Evolutionary conservation across 2,329 filamentous ascomycete genomes (phyloP), one percentile per base, ranked within the genome.

Genomic region (Harringtonia lauricola): DNA sequence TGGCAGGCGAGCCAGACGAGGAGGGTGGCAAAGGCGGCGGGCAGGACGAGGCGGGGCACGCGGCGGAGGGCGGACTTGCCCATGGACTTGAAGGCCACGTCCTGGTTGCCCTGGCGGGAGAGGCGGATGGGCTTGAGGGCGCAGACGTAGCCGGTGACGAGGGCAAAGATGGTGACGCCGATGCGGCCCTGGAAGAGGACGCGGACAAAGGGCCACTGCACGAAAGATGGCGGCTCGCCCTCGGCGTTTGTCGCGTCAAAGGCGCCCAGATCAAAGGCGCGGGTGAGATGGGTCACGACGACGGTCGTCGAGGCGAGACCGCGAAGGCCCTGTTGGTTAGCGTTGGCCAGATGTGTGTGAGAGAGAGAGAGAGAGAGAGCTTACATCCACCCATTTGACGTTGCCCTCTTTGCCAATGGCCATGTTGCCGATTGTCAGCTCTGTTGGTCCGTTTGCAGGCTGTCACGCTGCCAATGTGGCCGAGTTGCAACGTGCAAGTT

Each of bases 111-210:
- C 28, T 70, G 62, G 42, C 72, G 68, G 53, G 65, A 71, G 41
- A 74, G 68, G 43, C 68, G 66, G 47, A 81, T 68, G 15, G 76
- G 73, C 53, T 79, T 79, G 42, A 80, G 65, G 4, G 74, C 71
- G 59, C 78, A 80, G 41, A 80, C 76, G 52, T 79, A 81, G 45
- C 76, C 76, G 19, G 77, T 76, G 33, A 81, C 74, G 38, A 83
- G 66, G 53, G 79, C 72, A 59, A 83, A 82, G 49, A 82, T 76
- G 14, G 76, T 72, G 3, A 83, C 79, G 58, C 79, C 80, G 37
- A 77, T 74, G 15, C 80, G 70, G 19, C 79, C 76, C 53, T 78
- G 75, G 40, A 72, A 65, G 33, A 74, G 63, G 39, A 81, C 68
- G 44, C 77, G 72, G 46, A 81, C 60, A 52, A 75, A 72, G 14